phyloP scores from a whole-genome alignment of 2,329 filamentous ascomycete species.

The Sphaceloma murrayae region DNA sequence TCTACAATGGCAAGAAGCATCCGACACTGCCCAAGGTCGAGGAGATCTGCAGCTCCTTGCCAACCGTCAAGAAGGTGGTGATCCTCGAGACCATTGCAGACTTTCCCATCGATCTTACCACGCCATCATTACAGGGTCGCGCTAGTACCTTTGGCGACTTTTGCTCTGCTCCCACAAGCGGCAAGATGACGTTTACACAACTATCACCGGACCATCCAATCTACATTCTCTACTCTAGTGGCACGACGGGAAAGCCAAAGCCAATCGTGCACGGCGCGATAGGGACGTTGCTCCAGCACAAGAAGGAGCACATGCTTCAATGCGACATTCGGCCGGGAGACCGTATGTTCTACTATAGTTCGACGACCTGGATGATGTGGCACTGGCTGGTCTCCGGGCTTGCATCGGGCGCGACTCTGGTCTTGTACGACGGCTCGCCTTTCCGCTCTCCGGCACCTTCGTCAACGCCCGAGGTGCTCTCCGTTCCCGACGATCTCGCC shows the following conservation, averaged over 20 bases:
- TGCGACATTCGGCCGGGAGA: slow-evolving; percentile 66
- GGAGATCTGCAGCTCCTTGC: slow-evolving; percentile 62
- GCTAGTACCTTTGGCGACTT: slow-evolving; percentile 32
- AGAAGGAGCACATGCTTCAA: slow-evolving; percentile 89
- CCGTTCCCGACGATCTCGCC: slow-evolving; percentile 61
- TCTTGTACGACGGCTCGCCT: slow-evolving; percentile 88
- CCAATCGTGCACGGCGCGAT: slow-evolving; percentile 88
- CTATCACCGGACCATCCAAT: slow-evolving; percentile 78
- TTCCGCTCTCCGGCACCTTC: slow-evolving; percentile 49
- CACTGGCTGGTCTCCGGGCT: slow-evolving; percentile 89
- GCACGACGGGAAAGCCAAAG: slow-evolving; percentile 80
- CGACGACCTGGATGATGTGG: slow-evolving; percentile 99
- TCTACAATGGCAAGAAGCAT: slow-evolving; percentile 88
- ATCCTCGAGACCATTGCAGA: slow-evolving; percentile 44
- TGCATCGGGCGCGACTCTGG: slow-evolving; percentile 68
- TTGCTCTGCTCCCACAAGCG: slow-evolving; percentile 31
- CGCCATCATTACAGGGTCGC: slow-evolving; percentile 23
- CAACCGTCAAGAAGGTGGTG: slow-evolving; percentile 59
- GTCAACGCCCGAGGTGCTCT: slow-evolving; percentile 30
- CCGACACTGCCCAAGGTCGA: slow-evolving; percentile 66
- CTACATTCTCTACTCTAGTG: slow-evolving; percentile 88
- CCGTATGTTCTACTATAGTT: slow-evolving; percentile 85
- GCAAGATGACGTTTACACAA: slow-evolving; percentile 53
- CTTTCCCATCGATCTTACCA: slow-evolving; percentile 2
- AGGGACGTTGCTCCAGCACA: slow-evolving; percentile 88